Evolutionary conservation across 2,329 filamentous ascomycete species (phyloP).

Genomic region (Colletotrichum shisoi): DNA sequence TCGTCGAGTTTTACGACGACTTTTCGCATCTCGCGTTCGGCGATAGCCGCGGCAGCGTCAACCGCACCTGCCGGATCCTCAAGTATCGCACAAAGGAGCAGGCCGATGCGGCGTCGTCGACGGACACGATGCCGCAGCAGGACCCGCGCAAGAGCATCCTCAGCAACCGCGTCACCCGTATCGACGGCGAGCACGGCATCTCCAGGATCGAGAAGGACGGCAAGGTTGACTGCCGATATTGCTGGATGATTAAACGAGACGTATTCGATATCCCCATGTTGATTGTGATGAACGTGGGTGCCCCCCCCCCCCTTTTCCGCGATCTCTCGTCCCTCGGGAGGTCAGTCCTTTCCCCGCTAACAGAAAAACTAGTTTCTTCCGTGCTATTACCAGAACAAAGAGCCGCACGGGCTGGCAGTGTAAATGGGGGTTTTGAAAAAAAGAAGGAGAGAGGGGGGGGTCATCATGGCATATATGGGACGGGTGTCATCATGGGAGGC

Average conservation of each 20-base stretch:
- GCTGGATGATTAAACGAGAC: slow-evolving; percentile 96
- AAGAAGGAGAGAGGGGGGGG: slow-evolving; percentile 11
- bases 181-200: slow-evolving; percentile 79
- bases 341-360: slow-evolving; percentile 5
- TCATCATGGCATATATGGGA: slow-evolving; percentile 34
- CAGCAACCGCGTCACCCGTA: slow-evolving; percentile 67
- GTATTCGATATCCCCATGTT: slow-evolving; percentile 99
- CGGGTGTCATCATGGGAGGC: slow-evolving; percentile 45
- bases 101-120: slow-evolving; percentile 48
- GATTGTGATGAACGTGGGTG: slow-evolving; percentile 95
- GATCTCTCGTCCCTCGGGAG: not conserved
- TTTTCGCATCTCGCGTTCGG: slow-evolving; percentile 93
- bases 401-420: slow-evolving; percentile 64
- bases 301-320: not conserved
- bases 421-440: slow-evolving; percentile 44
- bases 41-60: slow-evolving; percentile 85
- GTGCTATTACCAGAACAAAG: slow-evolving; percentile 66
- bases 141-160: slow-evolving; percentile 59
- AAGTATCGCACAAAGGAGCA: slow-evolving; percentile 84
- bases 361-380: slow-evolving; percentile 61
- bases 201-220: slow-evolving; percentile 84
- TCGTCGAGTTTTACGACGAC: slow-evolving; percentile 94
- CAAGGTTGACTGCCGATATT: slow-evolving; percentile 93
- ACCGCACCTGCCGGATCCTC: slow-evolving; percentile 82
- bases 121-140: slow-evolving; percentile 53